Base-by-base conservation (phyloP, 805 yeast species). In the Nakazawaea anatomiae region DNA sequence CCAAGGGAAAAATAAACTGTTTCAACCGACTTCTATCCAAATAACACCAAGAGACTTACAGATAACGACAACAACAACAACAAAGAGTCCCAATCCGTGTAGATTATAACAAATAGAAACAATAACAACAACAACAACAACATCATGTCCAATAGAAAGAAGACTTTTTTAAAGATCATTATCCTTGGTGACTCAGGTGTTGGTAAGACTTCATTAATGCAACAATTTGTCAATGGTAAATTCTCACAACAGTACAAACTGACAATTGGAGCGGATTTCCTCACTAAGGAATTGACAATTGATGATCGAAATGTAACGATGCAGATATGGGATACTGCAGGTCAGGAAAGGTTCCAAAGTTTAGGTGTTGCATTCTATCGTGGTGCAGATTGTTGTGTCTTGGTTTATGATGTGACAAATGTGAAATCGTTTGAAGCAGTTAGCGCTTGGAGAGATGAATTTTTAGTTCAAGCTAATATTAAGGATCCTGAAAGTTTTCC, bases 261-360 rank as follows among this genome's bases (percentile, higher is more conserved):
- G 31, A 92, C 99, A 12, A 92, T 92, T 58, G 99, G 99, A 8
- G 98, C 98, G 2, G 98, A 94, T 67, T 92, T 92, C 65, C 76
- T 90, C 56, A 92, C 97, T 39, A 92, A 91, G 67, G 98, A 92
- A 61, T 80, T 92, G 53, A 72, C 77, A 30, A 80, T 94, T 52
- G 98, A 94, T 66, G 94, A 86, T 67, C 86, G 85, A 60, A 79
- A 79, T 56, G 90, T 85, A 7, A 83, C 89, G 27, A 76, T 86
- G 76, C 92, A 87, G 70, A 86, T 94, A 50, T 92, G 99, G 99
- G 99, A 92, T 65, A 92, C 99, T 42, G 98, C 98, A 6, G 99
- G 99, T 38, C 99, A 92, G 73, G 99, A 92, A 69, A 79, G 99
- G 61, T 92, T 92, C 76, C 98, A 94, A 70, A 85, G 95, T 52